Evolutionary conservation across 2,329 filamentous ascomycete genomes (phyloP).

Genomic region (Diaporthe longicolla): DNA sequence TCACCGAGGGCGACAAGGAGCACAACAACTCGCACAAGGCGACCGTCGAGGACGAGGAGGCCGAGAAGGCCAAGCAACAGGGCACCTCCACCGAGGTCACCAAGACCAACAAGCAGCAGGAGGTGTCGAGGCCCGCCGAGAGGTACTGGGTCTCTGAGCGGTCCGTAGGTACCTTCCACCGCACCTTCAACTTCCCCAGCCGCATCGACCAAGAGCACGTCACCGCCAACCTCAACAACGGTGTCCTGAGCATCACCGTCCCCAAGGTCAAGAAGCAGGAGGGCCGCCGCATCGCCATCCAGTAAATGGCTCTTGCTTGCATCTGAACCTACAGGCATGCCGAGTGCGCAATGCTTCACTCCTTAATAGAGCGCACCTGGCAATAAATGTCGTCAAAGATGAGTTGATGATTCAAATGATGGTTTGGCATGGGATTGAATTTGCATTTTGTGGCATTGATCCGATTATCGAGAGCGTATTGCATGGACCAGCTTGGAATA

Average conservation of each 20-base stretch:
- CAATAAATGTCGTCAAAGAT: background rate
- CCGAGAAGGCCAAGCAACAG: conserved; percentile 53
- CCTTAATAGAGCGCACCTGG: conserved; percentile 5
- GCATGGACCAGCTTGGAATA: background rate
- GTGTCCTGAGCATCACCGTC: conserved; percentile 73
- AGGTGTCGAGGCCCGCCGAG: conserved; percentile 45
- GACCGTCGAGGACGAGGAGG: conserved; percentile 75
- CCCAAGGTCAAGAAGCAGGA: conserved; percentile 76
- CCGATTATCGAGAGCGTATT: background rate
- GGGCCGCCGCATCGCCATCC: conserved; percentile 68
- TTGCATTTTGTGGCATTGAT: conserved; percentile 2
- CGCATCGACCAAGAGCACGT: conserved; percentile 75
- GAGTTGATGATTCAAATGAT: conserved; percentile 3
- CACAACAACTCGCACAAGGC: conserved; percentile 63
- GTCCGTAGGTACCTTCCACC: conserved; percentile 75
- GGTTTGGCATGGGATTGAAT: conserved; percentile 10
- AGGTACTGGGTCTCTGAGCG: conserved; percentile 81
- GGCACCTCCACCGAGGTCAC: conserved; percentile 49
- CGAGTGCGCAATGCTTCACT: background rate
- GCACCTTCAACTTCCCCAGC: conserved; percentile 77
- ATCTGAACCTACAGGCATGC: background rate
- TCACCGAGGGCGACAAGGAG: conserved; percentile 55
- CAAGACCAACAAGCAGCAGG: conserved; percentile 43
- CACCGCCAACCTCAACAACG: conserved; percentile 74
- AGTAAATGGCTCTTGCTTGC: conserved; percentile 53